Percentiles rank a stretch among this genome's conserved stretches.
Evolutionary conservation across 1,284 basidiomycete genomes (phyloP).

Genomic region (Ustilago tritici): DNA sequence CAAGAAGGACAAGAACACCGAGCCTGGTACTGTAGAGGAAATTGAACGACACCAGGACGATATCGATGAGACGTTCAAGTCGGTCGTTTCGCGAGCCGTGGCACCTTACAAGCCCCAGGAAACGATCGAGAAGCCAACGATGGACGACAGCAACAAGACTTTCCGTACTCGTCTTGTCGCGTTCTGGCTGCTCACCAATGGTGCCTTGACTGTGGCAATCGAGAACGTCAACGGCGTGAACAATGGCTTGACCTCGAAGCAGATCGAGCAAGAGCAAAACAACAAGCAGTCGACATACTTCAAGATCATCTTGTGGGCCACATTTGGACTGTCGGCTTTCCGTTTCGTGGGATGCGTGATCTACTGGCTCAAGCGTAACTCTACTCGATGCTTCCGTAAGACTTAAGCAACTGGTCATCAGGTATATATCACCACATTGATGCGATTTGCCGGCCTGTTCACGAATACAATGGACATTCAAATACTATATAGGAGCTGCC

Average conservation of each 20-base stretch:
- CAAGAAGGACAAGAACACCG: constrained; percentile 76
- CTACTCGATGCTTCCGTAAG: constrained; percentile 63
- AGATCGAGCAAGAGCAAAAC: constrained; percentile 72
- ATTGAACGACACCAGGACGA: constrained; percentile 77
- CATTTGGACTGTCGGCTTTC: constrained; percentile 83
- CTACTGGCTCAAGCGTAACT: constrained; percentile 65
- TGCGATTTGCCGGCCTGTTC: background rate
- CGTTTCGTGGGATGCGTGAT: constrained; percentile 75
- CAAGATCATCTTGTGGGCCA: constrained; percentile 86
- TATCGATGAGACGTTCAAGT: constrained; percentile 91
- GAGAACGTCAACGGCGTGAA: constrained; percentile 84
- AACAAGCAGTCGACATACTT: constrained; percentile 66
- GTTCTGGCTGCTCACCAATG: constrained; percentile 68
- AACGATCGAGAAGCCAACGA: constrained; percentile 81
- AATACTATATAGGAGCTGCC: too few species aligned
- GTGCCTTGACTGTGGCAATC: constrained; percentile 80
- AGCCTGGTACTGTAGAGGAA: constrained; percentile 77
- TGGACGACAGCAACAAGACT: constrained; percentile 72
- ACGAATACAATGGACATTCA: constrained; percentile 10
- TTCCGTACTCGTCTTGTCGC: constrained; percentile 69
- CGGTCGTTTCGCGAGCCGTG: constrained; percentile 90
- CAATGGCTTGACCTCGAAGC: constrained; percentile 63
- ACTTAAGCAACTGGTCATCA: constrained; percentile 14
- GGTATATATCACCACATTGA: background rate
- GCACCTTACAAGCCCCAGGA: constrained; percentile 82